Evolutionary conservation across 257 asterid genomes (phyloP).

Genomic region (Knoxia roxburghii): DNA sequence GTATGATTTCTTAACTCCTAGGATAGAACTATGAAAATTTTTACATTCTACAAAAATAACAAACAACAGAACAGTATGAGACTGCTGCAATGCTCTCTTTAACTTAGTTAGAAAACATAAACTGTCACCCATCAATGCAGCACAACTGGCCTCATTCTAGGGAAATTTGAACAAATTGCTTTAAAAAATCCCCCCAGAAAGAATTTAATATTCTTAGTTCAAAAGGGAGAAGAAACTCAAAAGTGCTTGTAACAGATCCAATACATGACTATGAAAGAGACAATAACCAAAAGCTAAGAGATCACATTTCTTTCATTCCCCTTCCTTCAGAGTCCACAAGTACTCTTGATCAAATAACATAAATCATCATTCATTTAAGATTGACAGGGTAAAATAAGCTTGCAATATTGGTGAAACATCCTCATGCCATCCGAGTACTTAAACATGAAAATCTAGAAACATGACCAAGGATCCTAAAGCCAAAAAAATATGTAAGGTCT

Average conservation of each 20-base stretch:
- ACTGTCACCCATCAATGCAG: background rate
- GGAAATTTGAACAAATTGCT: background rate
- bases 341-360: background rate
- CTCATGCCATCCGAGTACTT: too few species aligned
- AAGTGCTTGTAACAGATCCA: conserved; percentile 5
- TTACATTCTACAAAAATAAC: background rate
- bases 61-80: conserved; percentile 1
- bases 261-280: too few species aligned
- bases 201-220: background rate
- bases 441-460: too few species aligned
- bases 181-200: background rate
- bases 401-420: background rate
- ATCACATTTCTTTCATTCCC: too few species aligned
- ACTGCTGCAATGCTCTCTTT: conserved; percentile 6
- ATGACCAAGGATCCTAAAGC: too few species aligned
- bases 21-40: background rate
- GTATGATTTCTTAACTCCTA: background rate
- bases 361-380: background rate
- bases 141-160: background rate
- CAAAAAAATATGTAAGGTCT: too few species aligned
- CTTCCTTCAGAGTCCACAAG: too few species aligned
- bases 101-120: background rate
- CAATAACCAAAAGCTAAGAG: too few species aligned
- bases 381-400: conserved; percentile 1
- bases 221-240: background rate